Percentiles rank a stretch among this genome's conserved stretches.
Evolutionary conservation across 768 basidiomycete species (phyloP).

Genomic region (Tulasnella calospora): DNA sequence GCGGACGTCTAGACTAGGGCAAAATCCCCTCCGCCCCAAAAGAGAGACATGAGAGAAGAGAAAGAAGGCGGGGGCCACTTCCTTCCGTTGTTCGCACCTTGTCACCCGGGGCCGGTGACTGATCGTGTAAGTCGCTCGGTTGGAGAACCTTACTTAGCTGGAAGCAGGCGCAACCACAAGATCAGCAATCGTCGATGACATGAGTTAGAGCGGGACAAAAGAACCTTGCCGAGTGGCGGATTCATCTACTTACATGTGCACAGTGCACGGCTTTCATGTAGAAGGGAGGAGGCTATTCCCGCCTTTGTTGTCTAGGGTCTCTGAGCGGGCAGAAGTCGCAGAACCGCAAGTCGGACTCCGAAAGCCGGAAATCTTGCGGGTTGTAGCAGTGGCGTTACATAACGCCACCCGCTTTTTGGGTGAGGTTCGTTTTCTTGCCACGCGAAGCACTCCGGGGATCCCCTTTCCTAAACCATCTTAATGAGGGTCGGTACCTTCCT

Average conservation of each 20-base stretch:
- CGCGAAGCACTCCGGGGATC: neutral
- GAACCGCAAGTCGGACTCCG: neutral
- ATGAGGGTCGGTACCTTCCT: slow-evolving; percentile 7
- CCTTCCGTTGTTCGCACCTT: neutral
- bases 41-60: neutral
- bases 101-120: neutral
- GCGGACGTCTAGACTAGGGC: neutral
- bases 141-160: neutral
- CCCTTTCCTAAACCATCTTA: neutral
- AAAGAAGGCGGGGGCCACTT: neutral
- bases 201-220: neutral
- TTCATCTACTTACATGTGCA: neutral
- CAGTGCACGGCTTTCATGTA: neutral
- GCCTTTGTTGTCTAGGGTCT: neutral
- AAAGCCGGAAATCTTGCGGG: neutral
- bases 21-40: neutral
- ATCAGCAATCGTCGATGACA: neutral
- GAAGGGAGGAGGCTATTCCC: neutral
- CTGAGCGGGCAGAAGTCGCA: neutral
- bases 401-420: neutral
- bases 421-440: neutral
- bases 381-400: neutral
- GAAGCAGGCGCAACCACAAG: neutral
- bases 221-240: neutral
- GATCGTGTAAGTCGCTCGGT: neutral